A percentile compares a stretch with the other conserved stretches of the same genome.
phyloP scores from a whole-genome alignment of 139 green algal species.

The Chlamydomonas schloesseri region DNA sequence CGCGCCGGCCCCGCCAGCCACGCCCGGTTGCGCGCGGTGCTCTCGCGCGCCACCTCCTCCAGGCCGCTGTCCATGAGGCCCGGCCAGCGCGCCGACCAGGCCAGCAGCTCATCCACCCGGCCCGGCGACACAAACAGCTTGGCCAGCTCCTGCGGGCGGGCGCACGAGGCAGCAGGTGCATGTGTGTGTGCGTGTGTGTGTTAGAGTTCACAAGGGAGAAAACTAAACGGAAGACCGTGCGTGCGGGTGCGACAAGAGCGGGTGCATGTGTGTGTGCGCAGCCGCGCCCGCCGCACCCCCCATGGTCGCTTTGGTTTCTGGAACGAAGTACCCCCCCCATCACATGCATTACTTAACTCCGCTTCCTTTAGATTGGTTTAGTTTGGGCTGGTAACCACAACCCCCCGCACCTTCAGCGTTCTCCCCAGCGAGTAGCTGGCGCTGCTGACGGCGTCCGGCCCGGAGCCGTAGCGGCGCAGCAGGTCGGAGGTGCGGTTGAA shows the following conservation, averaged over 20 bases:
- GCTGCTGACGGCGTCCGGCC: neutral
- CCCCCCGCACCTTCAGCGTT: neutral
- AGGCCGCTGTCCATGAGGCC: constrained; percentile 17
- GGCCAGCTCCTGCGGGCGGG: neutral
- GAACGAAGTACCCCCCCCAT: too few relatives aligned
- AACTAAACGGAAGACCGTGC: too few relatives aligned
- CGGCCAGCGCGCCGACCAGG: neutral
- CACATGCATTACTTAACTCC: too few relatives aligned
- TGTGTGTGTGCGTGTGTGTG: too few relatives aligned
- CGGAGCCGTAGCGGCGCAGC: constrained; percentile 31
- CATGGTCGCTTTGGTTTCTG: too few relatives aligned
- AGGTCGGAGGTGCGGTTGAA: constrained; percentile 24
- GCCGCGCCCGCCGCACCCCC: too few relatives aligned
- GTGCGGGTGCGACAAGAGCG: too few relatives aligned
- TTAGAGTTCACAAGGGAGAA: too few relatives aligned
- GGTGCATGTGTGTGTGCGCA: too few relatives aligned
- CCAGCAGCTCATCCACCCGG: neutral
- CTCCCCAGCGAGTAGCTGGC: constrained; percentile 20
- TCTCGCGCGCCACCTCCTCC: neutral
- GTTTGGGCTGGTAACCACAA: too few relatives aligned
- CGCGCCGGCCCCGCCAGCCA: constrained; percentile 14
- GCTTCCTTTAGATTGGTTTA: too few relatives aligned
- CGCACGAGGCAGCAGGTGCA: too few relatives aligned
- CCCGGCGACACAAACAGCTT: neutral
- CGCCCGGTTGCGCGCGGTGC: neutral